These are phyloP conservation scores for Suillus subluteus DNA, from an alignment of 768 basidiomycete genomes.

Conservation along the genomic window DNA sequence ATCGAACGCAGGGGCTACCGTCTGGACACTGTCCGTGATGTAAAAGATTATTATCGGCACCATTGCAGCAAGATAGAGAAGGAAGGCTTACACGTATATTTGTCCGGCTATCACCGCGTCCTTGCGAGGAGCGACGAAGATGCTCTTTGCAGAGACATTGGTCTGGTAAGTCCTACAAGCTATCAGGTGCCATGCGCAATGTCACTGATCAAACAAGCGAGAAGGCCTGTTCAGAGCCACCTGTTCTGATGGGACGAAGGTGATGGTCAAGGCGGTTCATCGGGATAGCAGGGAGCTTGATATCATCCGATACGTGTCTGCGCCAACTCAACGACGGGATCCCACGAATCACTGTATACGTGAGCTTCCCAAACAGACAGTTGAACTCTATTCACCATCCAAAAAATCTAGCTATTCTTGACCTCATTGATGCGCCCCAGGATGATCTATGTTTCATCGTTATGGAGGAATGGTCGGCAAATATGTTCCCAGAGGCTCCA, in stretches of 20 bases:
- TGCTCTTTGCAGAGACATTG: slow-evolving; percentile 70
- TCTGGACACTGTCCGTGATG: slow-evolving; percentile 72
- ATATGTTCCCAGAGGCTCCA: slow-evolving; percentile 55
- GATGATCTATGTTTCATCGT: slow-evolving; percentile 69
- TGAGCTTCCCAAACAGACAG: slow-evolving; percentile 38
- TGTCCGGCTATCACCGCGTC: slow-evolving; percentile 39
- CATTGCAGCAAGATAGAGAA: slow-evolving; percentile 28
- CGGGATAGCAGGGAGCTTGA: slow-evolving; percentile 63
- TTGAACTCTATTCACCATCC: slow-evolving; percentile 7
- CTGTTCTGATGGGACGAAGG: slow-evolving; percentile 49
- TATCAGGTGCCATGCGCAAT: background rate
- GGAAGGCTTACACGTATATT: slow-evolving; percentile 17
- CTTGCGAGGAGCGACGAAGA: slow-evolving; percentile 49
- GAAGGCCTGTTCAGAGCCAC: slow-evolving; percentile 75
- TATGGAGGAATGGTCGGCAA: slow-evolving; percentile 81
- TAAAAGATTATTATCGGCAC: slow-evolving; percentile 56
- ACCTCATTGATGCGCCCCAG: slow-evolving; percentile 55
- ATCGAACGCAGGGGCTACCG: slow-evolving; percentile 57
- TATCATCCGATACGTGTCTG: slow-evolving; percentile 58
- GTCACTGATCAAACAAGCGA: slow-evolving; percentile 45
- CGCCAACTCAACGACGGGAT: slow-evolving; percentile 53
- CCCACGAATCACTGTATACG: slow-evolving; percentile 81
- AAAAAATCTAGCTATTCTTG: slow-evolving; percentile 57
- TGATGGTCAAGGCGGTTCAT: slow-evolving; percentile 74
- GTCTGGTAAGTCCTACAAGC: slow-evolving; percentile 53